Evolutionary conservation across 768 basidiomycete species (phyloP), one percentile per base, ranked within the genome.

Genomic region (Astraeus odoratus): DNA sequence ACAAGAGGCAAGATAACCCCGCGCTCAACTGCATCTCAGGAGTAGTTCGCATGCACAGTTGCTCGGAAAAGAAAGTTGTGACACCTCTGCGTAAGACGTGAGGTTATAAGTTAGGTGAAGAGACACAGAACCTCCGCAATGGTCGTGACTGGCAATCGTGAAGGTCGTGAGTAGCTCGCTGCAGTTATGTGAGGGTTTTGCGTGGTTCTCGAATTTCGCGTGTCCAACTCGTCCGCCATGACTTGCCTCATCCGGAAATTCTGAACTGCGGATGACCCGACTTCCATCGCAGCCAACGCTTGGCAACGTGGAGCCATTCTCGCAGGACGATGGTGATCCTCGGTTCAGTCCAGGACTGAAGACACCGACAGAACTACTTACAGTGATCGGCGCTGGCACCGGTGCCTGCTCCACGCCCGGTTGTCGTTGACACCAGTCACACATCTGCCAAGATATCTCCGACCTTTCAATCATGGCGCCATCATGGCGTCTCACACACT

Each of bases 131-230:
- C n/a, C n/a, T n/a, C n/a, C n/a, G n/a, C n/a, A n/a, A n/a, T n/a
- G n/a, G n/a, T n/a, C 13, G 20, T 16, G 24, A 25, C 43, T 6
- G 34, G 19, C 23, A 30, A 19, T 27, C 16, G 39, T 38, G 29
- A 13, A 48, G 30, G 47, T 57, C 48, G 51, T 47, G 42, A 50
- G 20, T 3, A 5, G 7, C 15, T 44, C 54, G 52, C 59, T 56
- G 38, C 49, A 43, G 55, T 45, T 30, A 51, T 9, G 31, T 27
- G 18, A 22, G 16, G 7, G 18, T 27, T 29, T 38, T 9, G 37
- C 4, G 13, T 37, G 37, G 12, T 2, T 38, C 24, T n/a, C n/a
- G n/a, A n/a, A n/a, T n/a, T n/a, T n/a, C n/a, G n/a, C n/a, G n/a
- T n/a, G n/a, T n/a, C n/a, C n/a, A n/a, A n/a, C n/a, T n/a, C n/a